These are phyloP conservation scores for Cyclostephanos tholiformis DNA, from an alignment of 108 stramenopile species.

Conservation along the genomic window DNA sequence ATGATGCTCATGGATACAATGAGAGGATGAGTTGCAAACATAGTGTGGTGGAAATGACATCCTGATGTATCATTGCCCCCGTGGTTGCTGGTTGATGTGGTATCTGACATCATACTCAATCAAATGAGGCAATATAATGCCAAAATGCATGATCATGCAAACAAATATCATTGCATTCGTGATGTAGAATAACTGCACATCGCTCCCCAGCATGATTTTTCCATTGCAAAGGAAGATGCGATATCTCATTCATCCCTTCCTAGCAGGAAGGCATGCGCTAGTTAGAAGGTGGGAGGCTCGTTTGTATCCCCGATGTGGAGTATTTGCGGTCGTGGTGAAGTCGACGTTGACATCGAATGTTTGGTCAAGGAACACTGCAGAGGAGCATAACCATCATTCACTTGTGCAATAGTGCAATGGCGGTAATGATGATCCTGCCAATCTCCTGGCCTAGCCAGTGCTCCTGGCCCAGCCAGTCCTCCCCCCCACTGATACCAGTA, in stretches of 20 bases:
- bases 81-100: no score
- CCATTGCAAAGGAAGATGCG: slow-evolving; percentile 83
- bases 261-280: slow-evolving; percentile 63
- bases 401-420: background rate
- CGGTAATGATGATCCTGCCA: background rate
- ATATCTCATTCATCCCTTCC: slow-evolving; percentile 88
- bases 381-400: background rate
- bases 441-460: slow-evolving; percentile 70
- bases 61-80: no score
- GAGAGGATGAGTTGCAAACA: slow-evolving; percentile 31
- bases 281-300: slow-evolving; percentile 49
- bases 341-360: no score
- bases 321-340: no score
- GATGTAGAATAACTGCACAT: slow-evolving; percentile 77
- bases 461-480: slow-evolving; percentile 85
- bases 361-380: background rate
- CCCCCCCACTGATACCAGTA: slow-evolving; percentile 82
- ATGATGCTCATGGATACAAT: slow-evolving; percentile 48
- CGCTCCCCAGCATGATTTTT: slow-evolving; percentile 83
- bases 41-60: no score
- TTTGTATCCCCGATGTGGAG: no score
- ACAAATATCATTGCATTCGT: slow-evolving; percentile 69
- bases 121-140: slow-evolving; percentile 56
- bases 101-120: slow-evolving; percentile 37
- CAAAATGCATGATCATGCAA: slow-evolving; percentile 53